Conservation (phyloP, 1,139 yeast genomes). For the Yamadazyma atmosphaerica region DNA sequence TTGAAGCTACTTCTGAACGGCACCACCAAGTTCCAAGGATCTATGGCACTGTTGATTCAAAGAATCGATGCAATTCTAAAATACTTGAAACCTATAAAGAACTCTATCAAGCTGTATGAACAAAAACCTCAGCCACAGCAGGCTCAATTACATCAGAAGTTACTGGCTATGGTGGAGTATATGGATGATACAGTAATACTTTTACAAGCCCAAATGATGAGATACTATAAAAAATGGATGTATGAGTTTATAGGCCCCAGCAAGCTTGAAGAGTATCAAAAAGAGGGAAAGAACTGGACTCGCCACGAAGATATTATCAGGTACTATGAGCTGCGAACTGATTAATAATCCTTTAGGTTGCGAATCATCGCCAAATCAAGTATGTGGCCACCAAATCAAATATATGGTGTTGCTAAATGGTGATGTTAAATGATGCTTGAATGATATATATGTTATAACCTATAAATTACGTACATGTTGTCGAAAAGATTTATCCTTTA, state of each 20-base stretch:
- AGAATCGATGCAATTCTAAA: neutral
- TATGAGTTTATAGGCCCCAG: neutral
- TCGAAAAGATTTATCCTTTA: too few relatives aligned
- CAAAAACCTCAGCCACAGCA: neutral
- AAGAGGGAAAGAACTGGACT: neutral
- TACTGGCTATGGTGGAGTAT: neutral
- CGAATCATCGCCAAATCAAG: neutral
- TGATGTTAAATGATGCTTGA: too few relatives aligned
- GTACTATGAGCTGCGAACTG: neutral
- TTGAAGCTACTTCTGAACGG: neutral
- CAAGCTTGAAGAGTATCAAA: neutral
- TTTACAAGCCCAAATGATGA: neutral
- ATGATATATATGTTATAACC: too few relatives aligned
- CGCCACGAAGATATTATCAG: neutral
- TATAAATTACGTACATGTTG: too few relatives aligned
- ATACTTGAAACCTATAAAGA: neutral
- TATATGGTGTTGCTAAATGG: too few relatives aligned
- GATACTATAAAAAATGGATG: neutral
- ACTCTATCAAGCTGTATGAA: neutral
- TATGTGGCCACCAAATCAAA: neutral
- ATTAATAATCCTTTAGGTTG: too few relatives aligned
- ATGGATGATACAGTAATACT: neutral
- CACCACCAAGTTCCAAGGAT: neutral
- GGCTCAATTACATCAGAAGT: neutral
- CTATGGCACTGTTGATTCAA: too few relatives aligned